A percentile compares a stretch with the other conserved stretches of the same genome.
Conservation (phyloP, 495 filamentous ascomycete species). For the Chaetomidium leptoderma region DNA sequence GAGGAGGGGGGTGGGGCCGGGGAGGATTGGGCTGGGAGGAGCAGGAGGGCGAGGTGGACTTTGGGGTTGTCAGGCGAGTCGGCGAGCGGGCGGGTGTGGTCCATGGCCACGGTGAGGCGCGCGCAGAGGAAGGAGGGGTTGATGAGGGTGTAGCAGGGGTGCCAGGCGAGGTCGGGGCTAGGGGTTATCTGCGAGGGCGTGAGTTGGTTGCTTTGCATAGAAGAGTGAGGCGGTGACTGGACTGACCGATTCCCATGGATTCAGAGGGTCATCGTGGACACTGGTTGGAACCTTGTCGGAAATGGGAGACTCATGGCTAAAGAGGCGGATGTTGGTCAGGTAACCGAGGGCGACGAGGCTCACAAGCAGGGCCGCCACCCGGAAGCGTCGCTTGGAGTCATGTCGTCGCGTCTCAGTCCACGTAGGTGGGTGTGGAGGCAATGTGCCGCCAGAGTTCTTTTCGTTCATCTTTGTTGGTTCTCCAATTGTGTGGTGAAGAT, state of each 20-base stretch:
- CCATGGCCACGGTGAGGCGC: conserved; percentile 55
- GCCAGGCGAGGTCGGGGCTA: conserved; percentile 42
- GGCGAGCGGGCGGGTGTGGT: conserved; percentile 42
- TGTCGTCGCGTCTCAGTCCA: neutral
- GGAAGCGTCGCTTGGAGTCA: neutral
- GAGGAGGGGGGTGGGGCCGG: conserved; percentile 49
- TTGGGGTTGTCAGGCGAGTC: conserved; percentile 27
- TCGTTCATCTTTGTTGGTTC: neutral
- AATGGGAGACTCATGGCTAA: neutral
- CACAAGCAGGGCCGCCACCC: neutral
- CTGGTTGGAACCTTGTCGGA: neutral
- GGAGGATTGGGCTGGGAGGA: conserved; percentile 2
- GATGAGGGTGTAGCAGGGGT: conserved; percentile 32
- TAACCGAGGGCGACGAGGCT: neutral
- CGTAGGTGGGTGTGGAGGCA: neutral
- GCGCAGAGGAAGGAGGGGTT: conserved; percentile 46
- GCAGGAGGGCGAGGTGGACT: conserved; percentile 9
- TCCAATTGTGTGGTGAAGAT: neutral
- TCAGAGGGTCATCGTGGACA: neutral
- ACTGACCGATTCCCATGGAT: conserved; percentile 11
- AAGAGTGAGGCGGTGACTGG: neutral
- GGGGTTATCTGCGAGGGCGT: conserved; percentile 37
- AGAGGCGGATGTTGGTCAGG: neutral
- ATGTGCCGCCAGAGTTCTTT: neutral
- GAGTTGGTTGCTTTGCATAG: neutral